These are phyloP conservation scores for Mycena vulgaris DNA, from an alignment of 768 basidiomycete species.

Conservation along the genomic window DNA sequence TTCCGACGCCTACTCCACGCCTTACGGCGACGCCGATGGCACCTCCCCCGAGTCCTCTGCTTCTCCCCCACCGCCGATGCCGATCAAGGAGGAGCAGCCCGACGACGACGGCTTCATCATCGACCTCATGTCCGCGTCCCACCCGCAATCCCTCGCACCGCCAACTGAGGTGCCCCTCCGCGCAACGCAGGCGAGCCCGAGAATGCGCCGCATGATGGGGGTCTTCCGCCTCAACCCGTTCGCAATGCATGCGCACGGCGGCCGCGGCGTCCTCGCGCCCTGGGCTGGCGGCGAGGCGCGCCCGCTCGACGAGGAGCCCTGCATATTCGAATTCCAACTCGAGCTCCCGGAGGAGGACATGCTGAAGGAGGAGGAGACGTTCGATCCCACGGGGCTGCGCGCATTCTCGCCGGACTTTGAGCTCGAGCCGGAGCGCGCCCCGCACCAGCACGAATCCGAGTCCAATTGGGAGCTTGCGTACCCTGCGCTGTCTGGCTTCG, in stretches of 20 bases:
- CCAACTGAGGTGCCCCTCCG: constrained; percentile 81
- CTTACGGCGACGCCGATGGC: constrained; percentile 12
- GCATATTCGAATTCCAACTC: constrained; percentile 79
- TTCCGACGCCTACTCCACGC: constrained; percentile 25
- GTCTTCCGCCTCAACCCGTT: constrained; percentile 86
- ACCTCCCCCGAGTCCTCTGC: constrained; percentile 15
- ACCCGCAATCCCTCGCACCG: constrained; percentile 62
- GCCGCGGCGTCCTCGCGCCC: constrained; percentile 53
- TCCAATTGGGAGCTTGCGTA: constrained; percentile 38
- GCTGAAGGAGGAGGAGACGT: constrained; percentile 16
- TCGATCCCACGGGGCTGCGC: constrained; percentile 44
- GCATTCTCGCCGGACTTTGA: constrained; percentile 59
- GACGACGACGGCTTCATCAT: constrained; percentile 60
- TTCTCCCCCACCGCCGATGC: constrained; percentile 16
- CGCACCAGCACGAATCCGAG: constrained; percentile 13
- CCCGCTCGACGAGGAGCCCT: constrained; percentile 73
- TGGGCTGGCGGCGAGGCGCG: constrained; percentile 69
- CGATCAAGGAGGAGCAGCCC: constrained; percentile 53
- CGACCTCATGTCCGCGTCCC: constrained; percentile 56
- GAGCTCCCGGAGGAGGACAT: constrained; percentile 40
- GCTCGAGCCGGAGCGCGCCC: constrained; percentile 41
- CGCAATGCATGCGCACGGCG: constrained; percentile 69
- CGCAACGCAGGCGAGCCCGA: constrained; percentile 78
- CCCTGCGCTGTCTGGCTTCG: constrained; percentile 24
- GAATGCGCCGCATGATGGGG: constrained; percentile 85